These are phyloP conservation scores for Penicillium coprophilum DNA, from an alignment of 495 filamentous ascomycete genomes.

Conservation along the genomic window DNA sequence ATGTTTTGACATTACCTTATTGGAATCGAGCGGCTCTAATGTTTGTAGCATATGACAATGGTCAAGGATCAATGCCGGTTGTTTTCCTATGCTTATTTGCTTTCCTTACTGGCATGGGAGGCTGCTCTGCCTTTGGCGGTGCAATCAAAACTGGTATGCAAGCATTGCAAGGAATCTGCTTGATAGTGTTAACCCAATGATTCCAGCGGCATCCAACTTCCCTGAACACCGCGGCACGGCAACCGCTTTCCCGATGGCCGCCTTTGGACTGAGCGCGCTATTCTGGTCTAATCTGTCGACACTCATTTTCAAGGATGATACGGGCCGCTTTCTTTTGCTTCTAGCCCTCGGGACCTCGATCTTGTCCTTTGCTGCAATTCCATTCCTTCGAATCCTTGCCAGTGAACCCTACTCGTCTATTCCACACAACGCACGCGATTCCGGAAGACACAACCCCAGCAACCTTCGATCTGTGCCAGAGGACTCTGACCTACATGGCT, in stretches of 20 bases:
- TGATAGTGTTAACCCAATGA: not conserved
- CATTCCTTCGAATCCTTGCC: constrained; percentile 76
- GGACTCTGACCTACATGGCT: constrained; percentile 69
- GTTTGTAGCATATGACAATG: constrained; percentile 46
- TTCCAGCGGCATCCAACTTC: constrained; percentile 81
- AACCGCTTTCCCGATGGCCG: constrained; percentile 87
- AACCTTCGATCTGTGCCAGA: constrained; percentile 40
- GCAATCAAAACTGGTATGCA: constrained; percentile 75
- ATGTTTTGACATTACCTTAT: constrained; percentile 12
- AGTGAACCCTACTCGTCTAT: constrained; percentile 63
- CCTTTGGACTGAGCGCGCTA: constrained; percentile 92
- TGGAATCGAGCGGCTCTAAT: constrained; percentile 8
- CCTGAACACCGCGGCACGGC: constrained; percentile 89
- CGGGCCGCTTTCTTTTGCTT: constrained; percentile 73
- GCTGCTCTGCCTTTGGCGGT: constrained; percentile 82
- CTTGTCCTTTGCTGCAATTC: constrained; percentile 69
- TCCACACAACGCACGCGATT: constrained; percentile 48
- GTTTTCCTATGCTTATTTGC: constrained; percentile 75
- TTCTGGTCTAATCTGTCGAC: constrained; percentile 84
- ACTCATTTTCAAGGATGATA: constrained; percentile 81
- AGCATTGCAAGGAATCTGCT: not conserved
- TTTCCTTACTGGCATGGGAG: constrained; percentile 81
- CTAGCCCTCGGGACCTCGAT: constrained; percentile 77
- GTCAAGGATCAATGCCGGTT: constrained; percentile 61
- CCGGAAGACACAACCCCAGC: constrained; percentile 60